Base-by-base conservation (phyloP, 1,284 basidiomycete species). In the Sporisorium reilianum region DNA sequence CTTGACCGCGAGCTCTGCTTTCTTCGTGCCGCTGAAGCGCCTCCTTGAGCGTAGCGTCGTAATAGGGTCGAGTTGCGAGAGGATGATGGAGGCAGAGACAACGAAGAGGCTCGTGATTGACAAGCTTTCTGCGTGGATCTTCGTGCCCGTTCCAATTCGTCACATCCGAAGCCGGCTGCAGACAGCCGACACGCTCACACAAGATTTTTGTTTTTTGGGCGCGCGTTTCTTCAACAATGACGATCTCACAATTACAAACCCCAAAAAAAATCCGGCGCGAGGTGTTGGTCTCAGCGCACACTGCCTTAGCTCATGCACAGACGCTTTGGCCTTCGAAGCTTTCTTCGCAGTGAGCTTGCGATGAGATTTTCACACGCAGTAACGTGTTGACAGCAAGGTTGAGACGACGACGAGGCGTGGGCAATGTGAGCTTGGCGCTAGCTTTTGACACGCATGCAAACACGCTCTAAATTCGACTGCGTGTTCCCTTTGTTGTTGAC, bases 161-260 rank as follows among this genome's bases (percentile, higher is more conserved):
- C 41, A 23, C 25, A 56, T 32, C 61, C 61, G 61, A 63, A 40
- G 48, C 46, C 40, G 60, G 53, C 60, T 38, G 45, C 26, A 49
- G 45, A 22, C 34, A 25, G 50, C 57, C 57, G 48, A 54, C 11
- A 48, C 25, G 6, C 48, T 7, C 16, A 22, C 10, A 22, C n/a
- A 34, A 34, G 20, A 32, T 32, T 51, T 51, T 34, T 32, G 25
- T 30, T 50, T 50, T 32, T 20, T 32, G 4, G 48, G n/a, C n/a
- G 7, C 4, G 34, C 34, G 8, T 12, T 36, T 36, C 48, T 20
- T 20, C 14, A 20, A 10, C 9, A 5, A 20, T 22, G n/a, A 28
- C 38, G 53, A 55, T 55, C 53, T 55, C 41, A 55, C 53, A 54
- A 30, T n/a, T 36, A 36, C 34, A 36, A 14, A 14, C 14, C 23